Evolutionary conservation across 768 basidiomycete genomes (phyloP).

Genomic region (Amanita rimosa): DNA sequence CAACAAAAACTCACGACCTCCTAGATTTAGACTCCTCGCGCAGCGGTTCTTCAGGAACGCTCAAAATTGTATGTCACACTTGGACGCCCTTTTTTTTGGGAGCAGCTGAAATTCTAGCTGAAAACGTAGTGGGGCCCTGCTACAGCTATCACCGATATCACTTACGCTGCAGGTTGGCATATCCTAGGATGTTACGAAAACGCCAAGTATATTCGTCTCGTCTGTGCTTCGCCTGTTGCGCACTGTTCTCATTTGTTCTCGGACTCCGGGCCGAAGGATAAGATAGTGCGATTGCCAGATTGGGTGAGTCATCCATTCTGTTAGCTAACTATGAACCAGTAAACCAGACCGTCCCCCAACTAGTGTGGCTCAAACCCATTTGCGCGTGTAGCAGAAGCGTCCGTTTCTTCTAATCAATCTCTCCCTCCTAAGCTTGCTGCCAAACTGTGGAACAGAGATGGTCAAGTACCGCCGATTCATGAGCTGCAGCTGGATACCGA

Average conservation of each 20-base stretch:
- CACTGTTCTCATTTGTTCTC: constrained; percentile 19
- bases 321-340: no score
- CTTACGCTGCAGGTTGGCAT: constrained; percentile 27
- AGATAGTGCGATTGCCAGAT: constrained; percentile 23
- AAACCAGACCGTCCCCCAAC: no score
- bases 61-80: not conserved
- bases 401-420: constrained; percentile 24
- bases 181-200: constrained; percentile 24
- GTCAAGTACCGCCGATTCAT: constrained; percentile 16
- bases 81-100: not conserved
- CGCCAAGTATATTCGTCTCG: constrained; percentile 19
- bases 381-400: constrained; percentile 19
- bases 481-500: constrained; percentile 22
- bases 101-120: not conserved
- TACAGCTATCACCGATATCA: constrained; percentile 24
- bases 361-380: constrained; percentile 13
- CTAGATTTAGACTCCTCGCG: constrained; percentile 1
- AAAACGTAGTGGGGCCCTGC: constrained; percentile 13
- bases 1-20: constrained; percentile 1
- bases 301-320: constrained; percentile 13
- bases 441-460: constrained; percentile 16
- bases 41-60: not conserved
- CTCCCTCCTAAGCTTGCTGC: constrained; percentile 15
- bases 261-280: constrained; percentile 19
- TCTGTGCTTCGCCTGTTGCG: constrained; percentile 16